These are phyloP conservation scores for Leishmania braziliensis DNA, from an alignment of 208 protist species.

Conservation along the genomic window DNA sequence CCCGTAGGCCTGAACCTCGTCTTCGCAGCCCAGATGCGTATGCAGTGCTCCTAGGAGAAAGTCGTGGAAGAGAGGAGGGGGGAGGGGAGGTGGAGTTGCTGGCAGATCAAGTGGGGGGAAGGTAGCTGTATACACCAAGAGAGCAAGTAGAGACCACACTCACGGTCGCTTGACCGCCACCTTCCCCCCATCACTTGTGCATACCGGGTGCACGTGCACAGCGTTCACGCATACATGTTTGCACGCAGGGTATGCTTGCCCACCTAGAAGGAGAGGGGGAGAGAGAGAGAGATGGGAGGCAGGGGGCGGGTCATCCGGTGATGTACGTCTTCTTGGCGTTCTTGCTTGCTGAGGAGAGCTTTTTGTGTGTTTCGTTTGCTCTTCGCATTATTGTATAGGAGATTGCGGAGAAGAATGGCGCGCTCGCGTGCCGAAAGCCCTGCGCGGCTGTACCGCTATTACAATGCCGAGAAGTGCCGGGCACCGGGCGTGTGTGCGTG, in stretches of 20 bases:
- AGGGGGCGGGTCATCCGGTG: neutral
- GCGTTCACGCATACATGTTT: neutral
- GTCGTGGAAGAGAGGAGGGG: neutral
- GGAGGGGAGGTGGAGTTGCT: neutral
- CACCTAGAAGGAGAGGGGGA: neutral
- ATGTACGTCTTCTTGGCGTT: neutral
- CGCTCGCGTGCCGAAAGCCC: neutral
- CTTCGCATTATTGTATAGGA: neutral
- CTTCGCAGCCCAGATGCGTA: neutral
- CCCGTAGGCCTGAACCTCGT: neutral
- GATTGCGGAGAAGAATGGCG: neutral
- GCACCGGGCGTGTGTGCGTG: neutral
- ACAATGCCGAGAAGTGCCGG: neutral
- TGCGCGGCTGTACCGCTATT: neutral
- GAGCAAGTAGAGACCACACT: neutral
- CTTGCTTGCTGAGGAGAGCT: neutral
- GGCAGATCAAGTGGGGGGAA: neutral
- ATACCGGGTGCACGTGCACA: neutral
- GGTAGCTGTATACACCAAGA: neutral
- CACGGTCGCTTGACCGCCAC: neutral
- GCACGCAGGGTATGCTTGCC: neutral
- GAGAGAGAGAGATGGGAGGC: neutral
- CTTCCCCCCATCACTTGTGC: neutral
- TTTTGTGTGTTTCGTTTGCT: neutral
- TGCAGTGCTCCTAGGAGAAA: neutral